These are phyloP conservation scores for Coemansia sp. DNA, from an alignment of 192 early-diverging fungal species.

Conservation along the genomic window DNA sequence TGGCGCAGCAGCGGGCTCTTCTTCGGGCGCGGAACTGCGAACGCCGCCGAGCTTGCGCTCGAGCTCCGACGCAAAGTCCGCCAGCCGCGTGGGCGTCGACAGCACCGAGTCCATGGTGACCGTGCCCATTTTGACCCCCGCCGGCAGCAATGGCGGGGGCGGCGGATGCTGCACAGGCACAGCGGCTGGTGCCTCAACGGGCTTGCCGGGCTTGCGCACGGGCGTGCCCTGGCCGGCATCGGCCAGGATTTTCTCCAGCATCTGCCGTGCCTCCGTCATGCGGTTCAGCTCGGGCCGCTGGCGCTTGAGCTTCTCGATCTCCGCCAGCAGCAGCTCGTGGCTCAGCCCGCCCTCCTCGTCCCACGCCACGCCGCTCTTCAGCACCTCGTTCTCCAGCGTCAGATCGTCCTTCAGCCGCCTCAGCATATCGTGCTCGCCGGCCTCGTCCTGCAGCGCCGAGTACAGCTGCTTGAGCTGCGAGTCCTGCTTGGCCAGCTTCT, in stretches of 20 bases:
- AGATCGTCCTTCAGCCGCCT: constrained; percentile 43
- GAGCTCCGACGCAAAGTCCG: constrained; percentile 49
- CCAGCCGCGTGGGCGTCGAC: constrained; percentile 37
- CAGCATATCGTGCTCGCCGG: constrained; percentile 57
- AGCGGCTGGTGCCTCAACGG: neutral
- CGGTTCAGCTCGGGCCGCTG: constrained; percentile 45
- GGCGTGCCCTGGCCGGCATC: constrained; percentile 44
- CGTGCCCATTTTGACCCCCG: constrained; percentile 44
- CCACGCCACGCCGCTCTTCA: constrained; percentile 47
- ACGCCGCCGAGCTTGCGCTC: constrained; percentile 46
- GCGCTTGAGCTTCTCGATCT: constrained; percentile 51
- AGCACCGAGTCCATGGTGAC: constrained; percentile 52
- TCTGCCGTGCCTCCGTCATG: constrained; percentile 51
- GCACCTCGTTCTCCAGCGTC: constrained; percentile 53
- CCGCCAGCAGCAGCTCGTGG: constrained; percentile 47
- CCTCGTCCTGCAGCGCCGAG: constrained; percentile 59
- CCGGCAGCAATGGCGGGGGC: constrained; percentile 10
- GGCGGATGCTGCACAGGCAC: neutral
- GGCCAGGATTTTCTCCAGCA: constrained; percentile 45
- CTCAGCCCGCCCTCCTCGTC: constrained; percentile 37
- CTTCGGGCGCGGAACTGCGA: neutral
- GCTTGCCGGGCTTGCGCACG: constrained; percentile 20
- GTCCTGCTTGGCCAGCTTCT: constrained; percentile 57
- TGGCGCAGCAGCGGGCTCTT: neutral
- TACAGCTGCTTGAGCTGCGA: constrained; percentile 68